Conservation (phyloP, 2,329 filamentous ascomycete species). For the Huntiella abstrusa region DNA sequence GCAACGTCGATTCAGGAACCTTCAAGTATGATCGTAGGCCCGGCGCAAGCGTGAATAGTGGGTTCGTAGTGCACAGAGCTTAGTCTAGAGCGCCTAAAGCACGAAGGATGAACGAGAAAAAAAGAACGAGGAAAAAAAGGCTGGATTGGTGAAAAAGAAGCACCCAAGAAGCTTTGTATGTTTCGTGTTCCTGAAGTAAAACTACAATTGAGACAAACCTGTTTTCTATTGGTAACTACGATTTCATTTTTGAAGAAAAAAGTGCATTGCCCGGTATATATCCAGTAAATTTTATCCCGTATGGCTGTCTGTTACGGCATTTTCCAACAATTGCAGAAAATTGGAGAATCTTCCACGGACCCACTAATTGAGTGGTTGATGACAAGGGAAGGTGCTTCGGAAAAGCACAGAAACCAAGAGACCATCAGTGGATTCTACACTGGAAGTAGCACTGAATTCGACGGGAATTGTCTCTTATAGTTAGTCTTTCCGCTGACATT, state of each 20-base stretch:
- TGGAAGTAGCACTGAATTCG: too few species aligned
- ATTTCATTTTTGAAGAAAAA: background rate
- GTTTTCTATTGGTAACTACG: background rate
- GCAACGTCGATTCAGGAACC: too few species aligned
- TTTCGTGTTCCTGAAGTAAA: constrained; percentile 3
- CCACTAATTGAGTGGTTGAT: background rate
- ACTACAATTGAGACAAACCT: background rate
- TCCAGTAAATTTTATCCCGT: background rate
- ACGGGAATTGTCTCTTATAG: too few species aligned
- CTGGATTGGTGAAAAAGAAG: constrained; percentile 8
- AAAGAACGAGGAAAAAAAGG: constrained; percentile 7
- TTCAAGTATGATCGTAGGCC: too few species aligned
- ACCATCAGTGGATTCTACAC: too few species aligned
- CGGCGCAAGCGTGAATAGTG: background rate
- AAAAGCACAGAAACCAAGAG: too few species aligned
- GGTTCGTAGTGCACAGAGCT: constrained; percentile 9
- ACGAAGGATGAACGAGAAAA: constrained; percentile 12
- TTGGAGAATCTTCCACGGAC: constrained; percentile 14
- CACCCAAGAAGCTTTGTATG: constrained; percentile 3
- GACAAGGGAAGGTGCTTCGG: too few species aligned
- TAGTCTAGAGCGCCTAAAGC: constrained; percentile 11
- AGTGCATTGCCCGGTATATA: constrained; percentile 1
- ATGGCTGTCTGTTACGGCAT: background rate
- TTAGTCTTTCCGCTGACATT: too few species aligned
- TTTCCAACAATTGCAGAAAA: constrained; percentile 7